Percentiles rank a stretch among this genome's conserved stretches.
Conservation (phyloP, 768 basidiomycete genomes). For the Boletus subcaerulescens region DNA sequence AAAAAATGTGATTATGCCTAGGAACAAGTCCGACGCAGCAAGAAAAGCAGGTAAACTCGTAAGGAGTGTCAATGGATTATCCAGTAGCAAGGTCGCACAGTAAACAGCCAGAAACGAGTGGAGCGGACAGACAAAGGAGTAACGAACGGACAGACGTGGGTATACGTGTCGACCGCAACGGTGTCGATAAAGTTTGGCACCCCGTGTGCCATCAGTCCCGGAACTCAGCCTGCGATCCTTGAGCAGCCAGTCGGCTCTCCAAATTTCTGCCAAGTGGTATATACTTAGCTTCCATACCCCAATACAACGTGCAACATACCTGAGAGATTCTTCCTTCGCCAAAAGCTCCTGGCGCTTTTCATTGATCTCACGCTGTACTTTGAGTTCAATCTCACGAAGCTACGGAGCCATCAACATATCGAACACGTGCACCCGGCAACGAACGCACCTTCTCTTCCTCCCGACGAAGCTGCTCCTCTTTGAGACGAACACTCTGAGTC, state of each 20-base stretch:
- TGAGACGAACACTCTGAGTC: constrained; percentile 93
- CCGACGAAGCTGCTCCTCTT: constrained; percentile 95
- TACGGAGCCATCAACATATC: constrained; percentile 30
- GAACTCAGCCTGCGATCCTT: constrained; percentile 81
- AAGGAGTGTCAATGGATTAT: constrained; percentile 39
- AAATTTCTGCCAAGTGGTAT: constrained; percentile 55
- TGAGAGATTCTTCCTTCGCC: constrained; percentile 93
- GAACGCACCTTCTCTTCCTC: constrained; percentile 87
- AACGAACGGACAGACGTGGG: constrained; percentile 33
- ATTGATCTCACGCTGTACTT: constrained; percentile 96
- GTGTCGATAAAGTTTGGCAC: constrained; percentile 22
- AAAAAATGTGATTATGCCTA: constrained; percentile 22
- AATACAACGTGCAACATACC: constrained; percentile 42
- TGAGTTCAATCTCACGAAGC: constrained; percentile 97
- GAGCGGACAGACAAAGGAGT: constrained; percentile 35
- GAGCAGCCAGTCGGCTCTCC: constrained; percentile 87
- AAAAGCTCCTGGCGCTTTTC: constrained; percentile 95
- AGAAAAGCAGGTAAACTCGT: constrained; percentile 30
- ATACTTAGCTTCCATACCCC: not conserved
- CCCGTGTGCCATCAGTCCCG: constrained; percentile 48
- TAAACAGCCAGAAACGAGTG: constrained; percentile 33
- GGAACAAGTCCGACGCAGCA: constrained; percentile 21
- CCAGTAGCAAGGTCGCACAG: constrained; percentile 34
- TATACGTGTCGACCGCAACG: constrained; percentile 31
- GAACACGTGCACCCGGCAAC: not conserved